Evolutionary conservation across 768 basidiomycete species (phyloP), one percentile per base, ranked within the genome.

Genomic region (Boletus tomentosulus): DNA sequence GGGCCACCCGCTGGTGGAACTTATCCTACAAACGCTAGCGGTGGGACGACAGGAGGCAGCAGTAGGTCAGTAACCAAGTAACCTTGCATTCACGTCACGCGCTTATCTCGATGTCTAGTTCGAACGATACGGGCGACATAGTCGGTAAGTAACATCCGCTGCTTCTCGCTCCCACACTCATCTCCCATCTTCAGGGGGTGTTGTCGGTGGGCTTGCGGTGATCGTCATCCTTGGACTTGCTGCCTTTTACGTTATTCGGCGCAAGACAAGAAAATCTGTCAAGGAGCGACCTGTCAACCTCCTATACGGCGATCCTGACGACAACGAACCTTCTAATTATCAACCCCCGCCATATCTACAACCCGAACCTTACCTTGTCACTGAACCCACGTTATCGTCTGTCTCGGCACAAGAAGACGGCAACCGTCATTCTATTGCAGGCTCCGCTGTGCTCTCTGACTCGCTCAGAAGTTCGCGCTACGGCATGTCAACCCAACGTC

Each of bases 321-420:
- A 82, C 42, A 78, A 74, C 34, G 73, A 74, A 12, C 69, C 64
- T 49, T 59, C 65, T 56, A 57, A 71, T 27, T 76, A 76, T 45
- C 79, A 83, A 38, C 78, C 84, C 8, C 87, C 86, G 4, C 79
- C 88, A 53, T 87, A 82, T 67, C 86, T 88, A 64, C 79, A 77
- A 31, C 88, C 89, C 0, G 85, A 90, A 57, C 89, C 89, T 3
- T 91, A 84, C 71, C 78, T 87, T 49, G 77, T 87, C 4, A 78
- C 86, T 0, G 84, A 84, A 43, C 83, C 86, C 12, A 81, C 83
- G 13, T 62, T 71, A 1, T 74, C 76, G 6, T 68, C 74, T 8
- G 71, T 74, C 0, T 73, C 68, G 22, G 73, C 63, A 2, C 71
- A 65, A 43, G 66, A 61, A 46, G 68, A 63, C 47, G 61, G 53